Conservation (phyloP, 176 grass and related monocot species). For the Musa troglodytarum region DNA sequence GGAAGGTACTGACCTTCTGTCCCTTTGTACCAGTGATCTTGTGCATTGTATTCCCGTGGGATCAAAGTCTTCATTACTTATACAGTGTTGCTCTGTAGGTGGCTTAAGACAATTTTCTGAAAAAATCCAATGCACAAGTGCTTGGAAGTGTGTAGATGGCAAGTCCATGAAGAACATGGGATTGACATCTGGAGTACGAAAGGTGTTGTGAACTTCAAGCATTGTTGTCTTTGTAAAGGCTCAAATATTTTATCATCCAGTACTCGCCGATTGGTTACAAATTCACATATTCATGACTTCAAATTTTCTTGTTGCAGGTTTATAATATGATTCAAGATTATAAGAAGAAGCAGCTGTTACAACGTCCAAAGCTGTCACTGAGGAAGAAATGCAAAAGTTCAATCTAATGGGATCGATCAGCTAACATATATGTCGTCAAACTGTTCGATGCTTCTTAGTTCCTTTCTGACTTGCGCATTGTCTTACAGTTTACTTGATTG, state of each 20-base stretch:
- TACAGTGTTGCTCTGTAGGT: constrained; percentile 31
- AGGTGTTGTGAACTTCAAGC: constrained; percentile 35
- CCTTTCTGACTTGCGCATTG: not conserved
- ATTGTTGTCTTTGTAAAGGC: not conserved
- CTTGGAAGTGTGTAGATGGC: constrained; percentile 45
- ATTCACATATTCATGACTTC: not conserved
- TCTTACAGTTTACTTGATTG: not conserved
- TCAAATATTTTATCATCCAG: not conserved
- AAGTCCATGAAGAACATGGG: constrained; percentile 52
- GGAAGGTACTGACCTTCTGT: constrained; percentile 35
- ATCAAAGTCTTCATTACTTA: constrained; percentile 11
- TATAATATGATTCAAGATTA: constrained; percentile 77
- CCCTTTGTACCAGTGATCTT: not conserved
- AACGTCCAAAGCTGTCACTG: constrained; percentile 11
- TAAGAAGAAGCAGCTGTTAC: constrained; percentile 34
- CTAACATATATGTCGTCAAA: not conserved
- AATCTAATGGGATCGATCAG: not conserved
- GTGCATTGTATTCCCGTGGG: not conserved
- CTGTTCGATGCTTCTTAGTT: not conserved
- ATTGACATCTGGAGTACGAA: constrained; percentile 75
- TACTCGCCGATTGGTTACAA: not conserved
- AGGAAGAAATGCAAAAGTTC: constrained; percentile 37
- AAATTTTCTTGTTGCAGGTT: constrained; percentile 40
- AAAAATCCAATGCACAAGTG: constrained; percentile 10
- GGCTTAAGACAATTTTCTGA: constrained; percentile 28